Evolutionary conservation across 257 asterid species (phyloP).

Genomic region (Jacaranda mimosifolia): DNA sequence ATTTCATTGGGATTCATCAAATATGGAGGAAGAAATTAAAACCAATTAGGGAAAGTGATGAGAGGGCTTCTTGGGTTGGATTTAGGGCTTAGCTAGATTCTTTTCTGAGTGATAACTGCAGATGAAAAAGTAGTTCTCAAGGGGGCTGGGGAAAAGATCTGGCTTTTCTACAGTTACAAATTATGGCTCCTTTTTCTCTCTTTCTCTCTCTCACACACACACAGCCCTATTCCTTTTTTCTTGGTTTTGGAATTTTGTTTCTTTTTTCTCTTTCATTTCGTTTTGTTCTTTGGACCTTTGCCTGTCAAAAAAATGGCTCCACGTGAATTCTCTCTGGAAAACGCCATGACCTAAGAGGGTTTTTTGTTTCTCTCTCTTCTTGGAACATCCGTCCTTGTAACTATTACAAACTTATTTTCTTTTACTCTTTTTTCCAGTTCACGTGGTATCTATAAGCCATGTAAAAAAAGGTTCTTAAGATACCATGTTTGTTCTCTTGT

Average conservation of each 20-base stretch:
- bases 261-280: constrained; percentile 30
- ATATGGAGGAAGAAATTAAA: too few relatives aligned
- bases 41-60: too few relatives aligned
- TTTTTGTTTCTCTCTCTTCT: constrained; percentile 35
- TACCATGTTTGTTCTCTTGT: constrained; percentile 63
- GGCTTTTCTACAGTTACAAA: constrained; percentile 26
- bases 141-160: not conserved
- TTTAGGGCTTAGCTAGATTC: constrained; percentile 35
- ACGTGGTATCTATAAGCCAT: constrained; percentile 53
- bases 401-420: not conserved
- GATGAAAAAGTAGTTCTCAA: constrained; percentile 4
- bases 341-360: constrained; percentile 52
- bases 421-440: constrained; percentile 46
- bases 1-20: too few relatives aligned
- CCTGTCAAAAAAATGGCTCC: constrained; percentile 57
- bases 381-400: constrained; percentile 47
- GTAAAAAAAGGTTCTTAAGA: constrained; percentile 28
- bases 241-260: constrained; percentile 32
- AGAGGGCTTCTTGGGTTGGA: not conserved
- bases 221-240: not conserved
- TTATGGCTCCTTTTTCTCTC: not conserved
- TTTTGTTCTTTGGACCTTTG: constrained; percentile 63
- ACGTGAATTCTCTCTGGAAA: constrained; percentile 67
- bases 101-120: constrained; percentile 11
- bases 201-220: not conserved